Evolutionary conservation across 257 asterid species (phyloP).

Genomic region (Gentiana dahurica): DNA sequence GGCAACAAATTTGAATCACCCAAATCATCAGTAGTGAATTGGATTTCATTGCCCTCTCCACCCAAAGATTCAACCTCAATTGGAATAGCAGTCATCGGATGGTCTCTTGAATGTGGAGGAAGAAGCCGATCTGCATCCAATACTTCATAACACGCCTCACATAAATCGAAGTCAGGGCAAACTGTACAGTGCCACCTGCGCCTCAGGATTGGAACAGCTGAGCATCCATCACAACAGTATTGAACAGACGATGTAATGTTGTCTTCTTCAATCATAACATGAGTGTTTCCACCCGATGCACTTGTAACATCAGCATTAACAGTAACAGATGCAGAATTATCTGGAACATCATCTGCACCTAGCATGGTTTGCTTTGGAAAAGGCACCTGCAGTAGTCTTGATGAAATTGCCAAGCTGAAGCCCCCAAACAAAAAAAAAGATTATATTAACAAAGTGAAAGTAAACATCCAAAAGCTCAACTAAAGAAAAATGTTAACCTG

Average conservation of each 20-base stretch:
- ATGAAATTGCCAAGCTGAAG: conserved; percentile 95
- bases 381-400: conserved; percentile 98
- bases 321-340: conserved; percentile 48
- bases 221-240: conserved; percentile 97
- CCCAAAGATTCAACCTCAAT: conserved; percentile 83
- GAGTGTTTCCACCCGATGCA: conserved; percentile 55
- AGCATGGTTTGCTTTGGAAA: conserved; percentile 98
- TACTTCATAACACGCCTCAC: conserved; percentile 93
- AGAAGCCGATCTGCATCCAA: conserved; percentile 90
- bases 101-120: conserved; percentile 94
- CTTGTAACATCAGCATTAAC: conserved; percentile 47
- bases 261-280: conserved; percentile 81
- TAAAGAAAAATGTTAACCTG: conserved; percentile 45
- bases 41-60: conserved; percentile 82
- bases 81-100: conserved; percentile 93
- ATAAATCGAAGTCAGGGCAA: conserved; percentile 98
- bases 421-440: conserved; percentile 13
- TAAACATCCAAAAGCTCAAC: conserved; percentile 8
- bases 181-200: conserved; percentile 97
- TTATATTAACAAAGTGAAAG: conserved; percentile 17
- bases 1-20: conserved; percentile 53
- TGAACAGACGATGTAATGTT: conserved; percentile 91
- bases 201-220: conserved; percentile 93
- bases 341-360: conserved; percentile 69
- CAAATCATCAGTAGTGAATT: conserved; percentile 62